These are phyloP conservation scores for Hypoxylon sp. DNA, from an alignment of 2,329 filamentous ascomycete species.

Conservation along the genomic window DNA sequence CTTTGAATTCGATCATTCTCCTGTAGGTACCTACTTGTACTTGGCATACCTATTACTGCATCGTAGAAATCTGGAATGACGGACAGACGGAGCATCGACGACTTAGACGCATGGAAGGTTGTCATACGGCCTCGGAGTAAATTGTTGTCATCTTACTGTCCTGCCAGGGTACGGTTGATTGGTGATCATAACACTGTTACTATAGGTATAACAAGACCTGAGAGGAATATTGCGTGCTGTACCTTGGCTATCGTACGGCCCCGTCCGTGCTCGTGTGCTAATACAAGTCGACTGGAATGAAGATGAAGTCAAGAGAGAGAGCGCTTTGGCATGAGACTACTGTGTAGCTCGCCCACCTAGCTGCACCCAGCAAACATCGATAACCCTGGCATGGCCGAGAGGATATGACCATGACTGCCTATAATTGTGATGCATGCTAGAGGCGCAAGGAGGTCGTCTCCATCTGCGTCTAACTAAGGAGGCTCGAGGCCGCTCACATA, in stretches of 20 bases:
- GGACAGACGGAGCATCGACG: not conserved
- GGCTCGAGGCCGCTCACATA: slow-evolving; percentile 11
- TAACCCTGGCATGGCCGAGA: slow-evolving; percentile 27
- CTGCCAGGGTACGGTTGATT: slow-evolving; percentile 10
- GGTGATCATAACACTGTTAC: slow-evolving; percentile 6
- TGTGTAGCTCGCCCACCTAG: slow-evolving; percentile 3
- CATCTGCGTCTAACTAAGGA: not conserved
- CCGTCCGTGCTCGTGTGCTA: slow-evolving; percentile 1
- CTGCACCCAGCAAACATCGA: slow-evolving; percentile 28
- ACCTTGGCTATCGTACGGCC: slow-evolving; percentile 17
- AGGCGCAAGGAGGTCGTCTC: slow-evolving; percentile 5
- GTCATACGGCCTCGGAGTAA: slow-evolving; percentile 6
- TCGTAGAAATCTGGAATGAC: not conserved
- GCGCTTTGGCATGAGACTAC: slow-evolving; percentile 13
- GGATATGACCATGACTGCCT: not conserved
- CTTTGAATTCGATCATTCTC: not conserved
- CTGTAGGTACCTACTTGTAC: not conserved
- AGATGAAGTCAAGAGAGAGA: slow-evolving; percentile 15
- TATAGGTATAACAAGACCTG: slow-evolving; percentile 19
- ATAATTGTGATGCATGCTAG: not conserved
- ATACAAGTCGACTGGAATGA: slow-evolving; percentile 22
- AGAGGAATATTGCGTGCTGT: slow-evolving; percentile 13
- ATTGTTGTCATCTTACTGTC: slow-evolving; percentile 11
- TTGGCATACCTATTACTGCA: not conserved
- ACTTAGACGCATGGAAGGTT: slow-evolving; percentile 9